These are phyloP conservation scores for Aspergillus sp. DNA, from an alignment of 2,329 filamentous ascomycete species.

Conservation along the genomic window DNA sequence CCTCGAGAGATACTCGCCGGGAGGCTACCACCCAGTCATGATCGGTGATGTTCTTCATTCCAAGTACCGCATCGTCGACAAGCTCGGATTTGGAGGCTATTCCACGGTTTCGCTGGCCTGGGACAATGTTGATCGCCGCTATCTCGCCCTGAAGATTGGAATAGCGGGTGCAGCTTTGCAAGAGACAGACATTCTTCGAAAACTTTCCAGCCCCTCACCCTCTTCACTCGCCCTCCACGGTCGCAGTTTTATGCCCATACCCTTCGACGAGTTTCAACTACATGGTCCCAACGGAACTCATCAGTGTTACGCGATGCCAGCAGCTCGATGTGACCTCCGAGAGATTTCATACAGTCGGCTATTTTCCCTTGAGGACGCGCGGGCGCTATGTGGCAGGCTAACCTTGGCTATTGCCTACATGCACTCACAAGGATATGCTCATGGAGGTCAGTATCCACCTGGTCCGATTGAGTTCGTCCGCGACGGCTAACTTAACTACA, in stretches of 20 bases:
- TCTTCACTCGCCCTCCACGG: conserved; percentile 10
- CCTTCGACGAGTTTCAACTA: conserved; percentile 33
- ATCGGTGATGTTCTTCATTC: conserved; percentile 36
- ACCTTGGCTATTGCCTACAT: conserved; percentile 30
- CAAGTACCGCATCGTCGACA: conserved; percentile 46
- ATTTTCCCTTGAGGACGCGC: conserved; percentile 34
- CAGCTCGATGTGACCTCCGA: conserved; percentile 33
- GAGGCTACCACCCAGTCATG: conserved; percentile 42
- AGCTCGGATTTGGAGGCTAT: conserved; percentile 48
- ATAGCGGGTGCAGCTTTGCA: conserved; percentile 24
- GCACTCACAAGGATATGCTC: conserved; percentile 32
- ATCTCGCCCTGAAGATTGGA: conserved; percentile 38
- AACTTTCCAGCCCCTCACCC: conserved; percentile 19
- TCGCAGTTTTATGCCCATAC: conserved; percentile 14
- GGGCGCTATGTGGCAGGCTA: conserved; percentile 27
- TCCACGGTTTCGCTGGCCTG: conserved; percentile 50
- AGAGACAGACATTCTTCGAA: conserved; percentile 29
- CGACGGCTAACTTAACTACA: conserved; percentile 13
- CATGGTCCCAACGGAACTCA: conserved; percentile 35
- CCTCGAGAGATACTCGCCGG: conserved; percentile 37
- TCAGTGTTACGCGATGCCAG: conserved; percentile 30
- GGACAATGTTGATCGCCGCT: conserved; percentile 32
- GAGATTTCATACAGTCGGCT: conserved; percentile 33
- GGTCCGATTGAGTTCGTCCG: neutral
- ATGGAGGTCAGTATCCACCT: conserved; percentile 31